phyloP scores from a whole-genome alignment of 108 stramenopile species.

The Nitzschia palea region DNA sequence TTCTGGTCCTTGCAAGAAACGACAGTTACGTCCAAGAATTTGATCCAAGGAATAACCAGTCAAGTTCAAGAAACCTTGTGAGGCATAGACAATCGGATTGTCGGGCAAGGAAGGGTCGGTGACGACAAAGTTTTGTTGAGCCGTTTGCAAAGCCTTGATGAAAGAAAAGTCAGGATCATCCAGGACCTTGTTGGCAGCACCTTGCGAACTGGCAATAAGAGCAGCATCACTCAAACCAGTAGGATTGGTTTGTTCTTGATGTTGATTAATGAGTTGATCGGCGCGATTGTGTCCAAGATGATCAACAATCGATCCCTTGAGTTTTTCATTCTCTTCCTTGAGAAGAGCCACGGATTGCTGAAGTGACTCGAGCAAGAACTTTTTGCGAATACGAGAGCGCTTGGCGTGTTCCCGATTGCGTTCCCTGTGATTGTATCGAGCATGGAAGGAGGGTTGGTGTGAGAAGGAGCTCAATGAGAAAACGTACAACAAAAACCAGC shows the following conservation, averaged over 20 bases:
- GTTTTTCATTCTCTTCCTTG: slow-evolving; percentile 88
- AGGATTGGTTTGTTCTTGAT: slow-evolving; percentile 13
- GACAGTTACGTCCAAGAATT: slow-evolving; percentile 95
- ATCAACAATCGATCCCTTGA: slow-evolving; percentile 61
- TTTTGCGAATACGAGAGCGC: slow-evolving; percentile 94
- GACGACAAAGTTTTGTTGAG: slow-evolving; percentile 97
- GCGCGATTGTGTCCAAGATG: slow-evolving; percentile 75
- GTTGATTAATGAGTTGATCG: slow-evolving; percentile 51
- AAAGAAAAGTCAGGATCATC: slow-evolving; percentile 97
- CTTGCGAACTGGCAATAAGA: slow-evolving; percentile 61
- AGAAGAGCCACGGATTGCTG: slow-evolving; percentile 82
- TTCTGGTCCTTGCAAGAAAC: slow-evolving; percentile 93
- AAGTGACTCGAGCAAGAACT: slow-evolving; percentile 93
- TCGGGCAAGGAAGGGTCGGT: slow-evolving; percentile 95
- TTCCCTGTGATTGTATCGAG: slow-evolving; percentile 44
- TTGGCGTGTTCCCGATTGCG: slow-evolving; percentile 95
- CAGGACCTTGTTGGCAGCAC: slow-evolving; percentile 88
- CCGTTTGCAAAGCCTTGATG: slow-evolving; percentile 95
- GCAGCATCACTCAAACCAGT: slow-evolving; percentile 31
- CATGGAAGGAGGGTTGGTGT: background rate
- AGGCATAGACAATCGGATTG: slow-evolving; percentile 94
- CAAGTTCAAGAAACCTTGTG: slow-evolving; percentile 88
- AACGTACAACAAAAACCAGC: too few species aligned
- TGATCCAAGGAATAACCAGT: slow-evolving; percentile 93
- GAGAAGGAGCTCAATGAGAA: slow-evolving; percentile 3